phyloP scores from a whole-genome alignment of 352 stramenopile species.

The Globisporangium okanoganense region DNA sequence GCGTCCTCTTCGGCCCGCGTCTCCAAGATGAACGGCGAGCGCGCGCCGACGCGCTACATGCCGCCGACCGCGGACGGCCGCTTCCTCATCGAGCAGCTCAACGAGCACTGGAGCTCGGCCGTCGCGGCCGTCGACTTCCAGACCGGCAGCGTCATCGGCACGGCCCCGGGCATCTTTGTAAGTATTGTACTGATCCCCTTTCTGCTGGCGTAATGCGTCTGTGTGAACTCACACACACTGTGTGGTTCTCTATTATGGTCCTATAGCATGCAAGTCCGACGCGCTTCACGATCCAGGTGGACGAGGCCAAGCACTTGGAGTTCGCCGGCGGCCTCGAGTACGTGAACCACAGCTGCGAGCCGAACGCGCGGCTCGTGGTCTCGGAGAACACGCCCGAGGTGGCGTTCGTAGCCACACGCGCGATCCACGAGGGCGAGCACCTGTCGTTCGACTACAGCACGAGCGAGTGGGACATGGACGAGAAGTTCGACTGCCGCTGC shows the following conservation, averaged over 20 bases:
- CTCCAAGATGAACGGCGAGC: conserved; percentile 25
- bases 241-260: background rate
- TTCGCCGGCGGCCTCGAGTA: conserved; percentile 83
- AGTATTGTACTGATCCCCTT: conserved; percentile 5
- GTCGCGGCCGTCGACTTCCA: conserved; percentile 67
- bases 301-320: conserved; percentile 74
- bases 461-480: conserved; percentile 91
- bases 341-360: conserved; percentile 86
- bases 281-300: conserved; percentile 82
- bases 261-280: conserved; percentile 50
- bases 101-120: conserved; percentile 68
- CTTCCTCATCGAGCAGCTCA: conserved; percentile 74
- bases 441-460: conserved; percentile 88
- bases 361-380: conserved; percentile 80
- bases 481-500: conserved; percentile 86
- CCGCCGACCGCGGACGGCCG: conserved; percentile 53
- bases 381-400: conserved; percentile 66
- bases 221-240: background rate
- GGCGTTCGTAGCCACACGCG: conserved; percentile 72
- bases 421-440: conserved; percentile 70
- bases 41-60: conserved; percentile 45
- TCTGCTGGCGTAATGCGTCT: background rate
- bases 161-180: conserved; percentile 66
- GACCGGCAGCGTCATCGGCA: conserved; percentile 64
- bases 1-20: conserved; percentile 20